Evolutionary conservation across 1,284 basidiomycete species (phyloP).

Genomic region (Trametes polyzona): DNA sequence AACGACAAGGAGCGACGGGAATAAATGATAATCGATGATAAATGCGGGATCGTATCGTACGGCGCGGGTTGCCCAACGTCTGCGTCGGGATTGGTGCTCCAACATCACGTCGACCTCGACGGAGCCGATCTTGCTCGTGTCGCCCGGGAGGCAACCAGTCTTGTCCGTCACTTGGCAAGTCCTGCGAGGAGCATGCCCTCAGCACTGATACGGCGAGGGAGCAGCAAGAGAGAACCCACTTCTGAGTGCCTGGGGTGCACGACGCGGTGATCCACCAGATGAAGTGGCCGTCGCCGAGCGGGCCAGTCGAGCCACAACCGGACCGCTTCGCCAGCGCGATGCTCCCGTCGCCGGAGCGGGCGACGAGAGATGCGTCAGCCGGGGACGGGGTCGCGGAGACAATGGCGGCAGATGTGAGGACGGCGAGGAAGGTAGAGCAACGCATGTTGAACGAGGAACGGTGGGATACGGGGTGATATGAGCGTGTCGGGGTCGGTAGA

Average conservation of each 20-base stretch:
- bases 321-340: constrained; percentile 2
- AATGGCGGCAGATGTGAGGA: constrained; percentile 1
- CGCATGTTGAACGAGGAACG: constrained; percentile 3
- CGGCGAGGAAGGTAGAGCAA: constrained; percentile 3
- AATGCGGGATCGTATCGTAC: too few relatives aligned
- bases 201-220: neutral
- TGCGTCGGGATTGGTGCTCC: too few relatives aligned
- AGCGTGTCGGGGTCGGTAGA: neutral
- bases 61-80: too few relatives aligned
- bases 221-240: neutral
- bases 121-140: constrained; percentile 9
- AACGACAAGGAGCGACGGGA: too few relatives aligned
- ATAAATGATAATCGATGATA: too few relatives aligned
- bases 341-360: constrained; percentile 2
- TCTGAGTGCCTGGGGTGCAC: constrained; percentile 2
- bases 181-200: neutral
- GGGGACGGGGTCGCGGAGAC: neutral
- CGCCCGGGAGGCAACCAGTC: constrained; percentile 10
- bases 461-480: neutral
- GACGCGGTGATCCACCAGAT: constrained; percentile 9
- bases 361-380: neutral
- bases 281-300: constrained; percentile 11
- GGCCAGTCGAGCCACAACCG: constrained; percentile 9
- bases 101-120: constrained; percentile 13
- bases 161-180: constrained; percentile 11